Conservation (phyloP, 768 basidiomycete species). For the Calvatia gigantea region DNA sequence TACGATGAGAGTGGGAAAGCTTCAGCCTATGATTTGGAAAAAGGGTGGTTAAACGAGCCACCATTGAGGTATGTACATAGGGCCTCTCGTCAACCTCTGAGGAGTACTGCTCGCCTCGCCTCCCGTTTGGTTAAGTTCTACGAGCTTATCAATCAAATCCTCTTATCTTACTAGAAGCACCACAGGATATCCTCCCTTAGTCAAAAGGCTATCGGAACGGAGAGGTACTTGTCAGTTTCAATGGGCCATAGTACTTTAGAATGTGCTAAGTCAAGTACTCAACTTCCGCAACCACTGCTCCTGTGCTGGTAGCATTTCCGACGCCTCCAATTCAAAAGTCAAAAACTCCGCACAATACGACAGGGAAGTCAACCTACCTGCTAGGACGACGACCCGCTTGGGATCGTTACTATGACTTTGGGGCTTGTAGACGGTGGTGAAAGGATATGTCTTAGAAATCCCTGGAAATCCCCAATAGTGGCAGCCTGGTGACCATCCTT, state of each 20-base stretch:
- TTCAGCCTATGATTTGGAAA: slow-evolving; percentile 38
- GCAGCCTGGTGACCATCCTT: too few species aligned
- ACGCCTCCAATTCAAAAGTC: slow-evolving; percentile 36
- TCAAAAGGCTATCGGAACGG: slow-evolving; percentile 53
- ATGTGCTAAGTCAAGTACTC: neutral
- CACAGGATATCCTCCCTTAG: slow-evolving; percentile 61
- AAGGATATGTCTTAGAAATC: too few species aligned
- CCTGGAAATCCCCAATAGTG: too few species aligned
- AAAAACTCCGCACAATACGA: neutral
- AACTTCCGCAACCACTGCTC: slow-evolving; percentile 54
- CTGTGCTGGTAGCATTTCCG: slow-evolving; percentile 51
- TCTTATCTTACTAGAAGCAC: slow-evolving; percentile 61
- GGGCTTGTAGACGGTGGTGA: too few species aligned
- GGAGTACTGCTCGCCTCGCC: slow-evolving; percentile 53
- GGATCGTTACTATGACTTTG: too few species aligned
- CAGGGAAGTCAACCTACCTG: slow-evolving; percentile 37
- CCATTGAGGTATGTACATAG: too few species aligned
- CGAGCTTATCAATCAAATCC: slow-evolving; percentile 47
- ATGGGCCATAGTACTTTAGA: too few species aligned
- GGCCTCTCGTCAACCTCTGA: too few species aligned
- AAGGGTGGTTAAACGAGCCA: neutral
- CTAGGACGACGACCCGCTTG: slow-evolving; percentile 54
- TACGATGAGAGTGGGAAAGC: slow-evolving; percentile 52
- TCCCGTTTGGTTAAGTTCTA: slow-evolving; percentile 50
- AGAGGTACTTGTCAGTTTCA: neutral